Evolutionary conservation across 176 grass and related monocot genomes (phyloP).

Genomic region (Bromus sterilis): DNA sequence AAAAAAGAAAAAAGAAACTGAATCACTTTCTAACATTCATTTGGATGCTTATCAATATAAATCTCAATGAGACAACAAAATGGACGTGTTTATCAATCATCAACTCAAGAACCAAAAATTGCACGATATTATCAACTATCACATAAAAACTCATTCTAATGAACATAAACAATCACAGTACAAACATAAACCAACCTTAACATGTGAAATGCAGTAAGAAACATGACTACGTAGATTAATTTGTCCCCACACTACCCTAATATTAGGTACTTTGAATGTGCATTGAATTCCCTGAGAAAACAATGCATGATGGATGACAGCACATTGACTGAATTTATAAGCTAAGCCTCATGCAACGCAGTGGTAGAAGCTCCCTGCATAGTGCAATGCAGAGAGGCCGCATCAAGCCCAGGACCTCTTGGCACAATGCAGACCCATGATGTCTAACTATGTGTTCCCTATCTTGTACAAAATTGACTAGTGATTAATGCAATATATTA

Average conservation of each 20-base stretch:
- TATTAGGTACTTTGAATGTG: neutral
- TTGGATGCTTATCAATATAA: neutral
- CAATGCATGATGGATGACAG: neutral
- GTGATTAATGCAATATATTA: neutral
- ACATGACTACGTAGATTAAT: neutral
- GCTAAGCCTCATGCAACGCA: too few species aligned
- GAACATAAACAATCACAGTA: neutral
- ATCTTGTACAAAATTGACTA: neutral
- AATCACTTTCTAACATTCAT: neutral
- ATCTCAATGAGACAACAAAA: neutral
- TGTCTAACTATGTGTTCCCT: neutral
- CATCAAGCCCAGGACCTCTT: too few species aligned
- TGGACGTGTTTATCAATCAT: neutral
- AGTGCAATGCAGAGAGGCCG: too few species aligned
- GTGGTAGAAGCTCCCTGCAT: too few species aligned
- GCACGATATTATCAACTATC: neutral
- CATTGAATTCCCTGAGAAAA: neutral
- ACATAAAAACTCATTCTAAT: neutral
- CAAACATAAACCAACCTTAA: neutral
- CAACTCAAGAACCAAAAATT: neutral
- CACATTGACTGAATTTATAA: neutral
- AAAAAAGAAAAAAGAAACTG: neutral
- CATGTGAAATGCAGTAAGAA: neutral
- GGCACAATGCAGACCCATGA: too few species aligned
- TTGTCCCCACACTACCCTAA: neutral